Evolutionary conservation across 371 early-diverging fungal species (phyloP).

Genomic region (Rhizopus stolonifer): DNA sequence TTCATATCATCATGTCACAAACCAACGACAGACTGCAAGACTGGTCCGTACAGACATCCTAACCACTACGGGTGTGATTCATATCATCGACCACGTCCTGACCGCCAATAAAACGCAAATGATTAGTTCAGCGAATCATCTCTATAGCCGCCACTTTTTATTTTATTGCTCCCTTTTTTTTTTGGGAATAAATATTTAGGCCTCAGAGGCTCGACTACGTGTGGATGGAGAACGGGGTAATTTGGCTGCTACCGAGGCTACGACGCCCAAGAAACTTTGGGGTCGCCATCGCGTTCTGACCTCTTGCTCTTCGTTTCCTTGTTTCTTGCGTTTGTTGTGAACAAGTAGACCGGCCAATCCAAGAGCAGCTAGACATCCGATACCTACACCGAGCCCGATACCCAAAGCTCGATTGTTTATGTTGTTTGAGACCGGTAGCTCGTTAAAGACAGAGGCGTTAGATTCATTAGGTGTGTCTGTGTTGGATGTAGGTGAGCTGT

Average conservation of each 20-base stretch:
- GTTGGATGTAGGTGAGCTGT: neutral
- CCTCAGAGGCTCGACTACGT: slow-evolving; percentile 27
- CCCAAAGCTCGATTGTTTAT: slow-evolving; percentile 30
- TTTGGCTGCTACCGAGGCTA: slow-evolving; percentile 45
- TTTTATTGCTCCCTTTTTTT: too few relatives aligned
- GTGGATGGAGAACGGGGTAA: slow-evolving; percentile 49
- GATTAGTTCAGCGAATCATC: too few relatives aligned
- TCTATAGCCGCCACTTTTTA: too few relatives aligned
- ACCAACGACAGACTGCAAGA: neutral
- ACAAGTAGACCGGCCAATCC: slow-evolving; percentile 36
- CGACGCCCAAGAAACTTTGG: slow-evolving; percentile 49
- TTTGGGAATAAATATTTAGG: too few relatives aligned
- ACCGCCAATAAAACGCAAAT: slow-evolving; percentile 5
- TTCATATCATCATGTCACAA: neutral
- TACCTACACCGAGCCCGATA: slow-evolving; percentile 36
- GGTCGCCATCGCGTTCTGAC: slow-evolving; percentile 46
- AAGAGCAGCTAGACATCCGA: slow-evolving; percentile 35
- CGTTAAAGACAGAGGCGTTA: slow-evolving; percentile 5
- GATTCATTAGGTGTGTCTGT: neutral
- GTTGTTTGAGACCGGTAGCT: slow-evolving; percentile 21
- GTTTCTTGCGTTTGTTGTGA: slow-evolving; percentile 21
- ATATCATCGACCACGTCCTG: slow-evolving; percentile 22
- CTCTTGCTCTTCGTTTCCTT: neutral
- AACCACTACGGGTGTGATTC: slow-evolving; percentile 22
- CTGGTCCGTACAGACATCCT: slow-evolving; percentile 20